These are phyloP conservation scores for Metschnikowia bowlesiae DNA, from an alignment of 805 yeast species.

Conservation along the genomic window DNA sequence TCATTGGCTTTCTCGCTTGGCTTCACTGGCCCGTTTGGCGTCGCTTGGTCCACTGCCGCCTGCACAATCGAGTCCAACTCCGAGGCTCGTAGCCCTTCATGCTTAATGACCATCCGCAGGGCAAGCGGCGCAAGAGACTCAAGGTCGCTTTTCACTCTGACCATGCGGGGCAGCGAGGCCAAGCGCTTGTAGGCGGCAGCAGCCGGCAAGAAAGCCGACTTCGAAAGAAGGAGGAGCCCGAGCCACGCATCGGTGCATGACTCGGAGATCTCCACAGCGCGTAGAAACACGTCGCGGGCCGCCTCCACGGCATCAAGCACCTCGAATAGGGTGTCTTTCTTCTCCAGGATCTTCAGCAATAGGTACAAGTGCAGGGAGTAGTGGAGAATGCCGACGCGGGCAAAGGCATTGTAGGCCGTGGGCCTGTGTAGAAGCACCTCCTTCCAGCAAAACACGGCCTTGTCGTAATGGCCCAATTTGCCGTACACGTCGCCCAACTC, in stretches of 20 bases:
- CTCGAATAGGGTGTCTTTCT: slow-evolving; percentile 30
- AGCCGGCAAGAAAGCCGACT: slow-evolving; percentile 13
- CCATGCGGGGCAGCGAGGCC: slow-evolving; percentile 18
- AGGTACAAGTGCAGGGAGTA: slow-evolving; percentile 29
- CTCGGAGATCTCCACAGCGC: slow-evolving; percentile 76
- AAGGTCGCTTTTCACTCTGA: slow-evolving; percentile 20
- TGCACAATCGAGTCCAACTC: background rate
- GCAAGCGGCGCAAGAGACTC: slow-evolving; percentile 21
- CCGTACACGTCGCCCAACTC: slow-evolving; percentile 69
- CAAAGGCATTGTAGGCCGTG: slow-evolving; percentile 60
- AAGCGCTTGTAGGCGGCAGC: slow-evolving; percentile 14
- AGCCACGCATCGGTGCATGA: slow-evolving; percentile 69
- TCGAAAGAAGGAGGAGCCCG: slow-evolving; percentile 46
- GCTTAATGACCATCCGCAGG: slow-evolving; percentile 18
- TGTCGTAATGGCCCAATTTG: slow-evolving; percentile 56
- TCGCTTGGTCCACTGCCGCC: background rate
- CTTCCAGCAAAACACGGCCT: slow-evolving; percentile 61
- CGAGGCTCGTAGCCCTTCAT: slow-evolving; percentile 7
- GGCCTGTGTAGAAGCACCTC: slow-evolving; percentile 71
- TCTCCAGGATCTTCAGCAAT: slow-evolving; percentile 12
- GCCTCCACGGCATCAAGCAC: slow-evolving; percentile 21
- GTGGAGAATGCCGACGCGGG: slow-evolving; percentile 49
- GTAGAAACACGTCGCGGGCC: slow-evolving; percentile 49
- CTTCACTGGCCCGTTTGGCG: no score
- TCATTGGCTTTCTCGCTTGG: no score